A percentile compares a stretch with the other conserved stretches of the same genome.
Conservation (phyloP, 2,329 filamentous ascomycete genomes). For the Colletotrichum abscissum region DNA sequence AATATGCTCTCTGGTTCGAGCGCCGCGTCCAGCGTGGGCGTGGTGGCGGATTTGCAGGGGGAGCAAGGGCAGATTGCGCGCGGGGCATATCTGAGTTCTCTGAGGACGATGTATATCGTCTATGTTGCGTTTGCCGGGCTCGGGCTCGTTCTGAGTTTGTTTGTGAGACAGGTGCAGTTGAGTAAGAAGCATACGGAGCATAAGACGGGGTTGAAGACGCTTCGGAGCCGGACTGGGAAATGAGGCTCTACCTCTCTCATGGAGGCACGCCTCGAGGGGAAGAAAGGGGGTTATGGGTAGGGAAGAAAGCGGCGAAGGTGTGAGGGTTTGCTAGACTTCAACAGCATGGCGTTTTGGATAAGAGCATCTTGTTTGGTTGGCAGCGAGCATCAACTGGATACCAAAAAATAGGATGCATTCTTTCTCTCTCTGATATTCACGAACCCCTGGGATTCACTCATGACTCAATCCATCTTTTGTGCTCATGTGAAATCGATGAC, state of each 20-base stretch:
- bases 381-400: not conserved
- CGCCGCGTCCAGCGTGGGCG: constrained; percentile 70
- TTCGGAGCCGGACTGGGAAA: constrained; percentile 40
- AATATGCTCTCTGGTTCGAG: constrained; percentile 65
- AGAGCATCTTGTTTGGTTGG: not conserved
- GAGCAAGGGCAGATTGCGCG: constrained; percentile 55
- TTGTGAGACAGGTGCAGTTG: constrained; percentile 61
- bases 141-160: constrained; percentile 59
- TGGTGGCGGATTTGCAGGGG: constrained; percentile 63
- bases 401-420: not conserved
- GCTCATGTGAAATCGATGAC: no score
- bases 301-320: not conserved
- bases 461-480: not conserved
- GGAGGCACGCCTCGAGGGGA: not conserved
- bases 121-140: constrained; percentile 61
- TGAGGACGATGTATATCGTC: constrained; percentile 69
- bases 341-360: not conserved
- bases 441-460: not conserved
- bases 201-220: constrained; percentile 65
- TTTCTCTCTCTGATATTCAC: not conserved
- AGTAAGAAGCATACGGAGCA: constrained; percentile 68
- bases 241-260: not conserved
- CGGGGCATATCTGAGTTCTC: constrained; percentile 59
- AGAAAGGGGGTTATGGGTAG: not conserved
- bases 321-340: not conserved